phyloP scores from a whole-genome alignment of 1,284 basidiomycete species.

The Pisolithus thermaeus region DNA sequence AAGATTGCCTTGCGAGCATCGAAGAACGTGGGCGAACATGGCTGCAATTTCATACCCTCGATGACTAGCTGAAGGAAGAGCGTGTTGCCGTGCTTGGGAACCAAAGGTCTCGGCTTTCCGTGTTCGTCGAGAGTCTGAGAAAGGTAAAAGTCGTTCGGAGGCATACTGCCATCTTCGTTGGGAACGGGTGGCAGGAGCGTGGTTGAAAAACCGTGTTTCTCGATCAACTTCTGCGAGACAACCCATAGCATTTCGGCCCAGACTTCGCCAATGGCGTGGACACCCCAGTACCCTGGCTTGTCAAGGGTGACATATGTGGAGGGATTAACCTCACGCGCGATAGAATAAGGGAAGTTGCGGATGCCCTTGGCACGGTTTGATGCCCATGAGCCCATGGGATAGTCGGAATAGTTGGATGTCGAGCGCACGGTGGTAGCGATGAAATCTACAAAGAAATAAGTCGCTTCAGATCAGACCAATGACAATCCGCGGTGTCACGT shows the following conservation, averaged over 20 bases:
- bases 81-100: slow-evolving; percentile 92
- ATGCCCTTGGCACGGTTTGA: slow-evolving; percentile 77
- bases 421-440: slow-evolving; percentile 82
- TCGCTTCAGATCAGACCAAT: slow-evolving; percentile 4
- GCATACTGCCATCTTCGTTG: slow-evolving; percentile 52
- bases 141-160: slow-evolving; percentile 71
- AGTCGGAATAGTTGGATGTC: slow-evolving; percentile 67
- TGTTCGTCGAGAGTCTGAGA: slow-evolving; percentile 28
- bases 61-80: slow-evolving; percentile 83
- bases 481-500: slow-evolving; percentile 14
- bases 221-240: slow-evolving; percentile 68
- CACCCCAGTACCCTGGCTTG: slow-evolving; percentile 87
- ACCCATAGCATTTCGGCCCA: slow-evolving; percentile 96
- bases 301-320: slow-evolving; percentile 96
- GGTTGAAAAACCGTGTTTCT: slow-evolving; percentile 75
- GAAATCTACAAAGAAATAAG: slow-evolving; percentile 48
- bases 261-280: slow-evolving; percentile 90
- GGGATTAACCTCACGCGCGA: slow-evolving; percentile 77
- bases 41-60: slow-evolving; percentile 92
- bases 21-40: slow-evolving; percentile 88
- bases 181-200: slow-evolving; percentile 78
- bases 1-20: slow-evolving; percentile 91
- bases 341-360: slow-evolving; percentile 84
- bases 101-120: slow-evolving; percentile 51
- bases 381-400: slow-evolving; percentile 93